Conservation (phyloP, 345 rosid genomes). For the Psidium friedrichsthalianum region DNA sequence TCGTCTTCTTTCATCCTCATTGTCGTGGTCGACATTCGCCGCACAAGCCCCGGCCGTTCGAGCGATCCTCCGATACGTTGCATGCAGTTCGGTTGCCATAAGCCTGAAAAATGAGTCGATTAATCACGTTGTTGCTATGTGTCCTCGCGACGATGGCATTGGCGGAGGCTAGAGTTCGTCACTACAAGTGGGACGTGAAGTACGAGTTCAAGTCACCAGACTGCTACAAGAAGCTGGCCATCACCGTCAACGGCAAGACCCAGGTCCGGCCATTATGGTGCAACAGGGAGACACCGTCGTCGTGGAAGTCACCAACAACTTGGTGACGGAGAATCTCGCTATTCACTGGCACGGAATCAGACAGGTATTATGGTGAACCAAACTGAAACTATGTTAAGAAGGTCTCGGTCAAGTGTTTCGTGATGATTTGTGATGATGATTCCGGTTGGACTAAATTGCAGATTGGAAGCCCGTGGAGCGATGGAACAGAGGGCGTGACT, state of each 20-base stretch:
- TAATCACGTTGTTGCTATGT: not conserved
- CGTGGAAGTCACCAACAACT: conserved; percentile 50
- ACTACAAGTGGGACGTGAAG: conserved; percentile 57
- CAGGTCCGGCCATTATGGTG: conserved; percentile 56
- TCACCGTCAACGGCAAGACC: conserved; percentile 55
- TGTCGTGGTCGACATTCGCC: not conserved
- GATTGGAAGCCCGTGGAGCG: conserved; percentile 73
- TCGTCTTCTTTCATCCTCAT: not conserved
- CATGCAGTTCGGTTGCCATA: not conserved
- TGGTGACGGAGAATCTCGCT: conserved; percentile 48
- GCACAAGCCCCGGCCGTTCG: not conserved
- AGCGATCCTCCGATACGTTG: not conserved
- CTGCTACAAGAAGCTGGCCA: conserved; percentile 43
- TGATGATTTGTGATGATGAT: not conserved
- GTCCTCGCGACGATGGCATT: not conserved
- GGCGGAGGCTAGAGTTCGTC: conserved; percentile 22
- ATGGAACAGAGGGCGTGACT: conserved; percentile 69
- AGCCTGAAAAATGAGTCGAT: not conserved
- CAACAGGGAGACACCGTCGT: conserved; percentile 50
- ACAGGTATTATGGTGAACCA: conserved; percentile 21
- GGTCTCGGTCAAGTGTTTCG: not conserved
- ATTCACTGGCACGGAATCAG: conserved; percentile 86
- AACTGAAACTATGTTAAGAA: not conserved
- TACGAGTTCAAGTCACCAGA: conserved; percentile 62
- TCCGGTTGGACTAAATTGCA: conserved; percentile 1